Conservation (phyloP, 768 basidiomycete genomes). For the Trametes cinnabarina region DNA sequence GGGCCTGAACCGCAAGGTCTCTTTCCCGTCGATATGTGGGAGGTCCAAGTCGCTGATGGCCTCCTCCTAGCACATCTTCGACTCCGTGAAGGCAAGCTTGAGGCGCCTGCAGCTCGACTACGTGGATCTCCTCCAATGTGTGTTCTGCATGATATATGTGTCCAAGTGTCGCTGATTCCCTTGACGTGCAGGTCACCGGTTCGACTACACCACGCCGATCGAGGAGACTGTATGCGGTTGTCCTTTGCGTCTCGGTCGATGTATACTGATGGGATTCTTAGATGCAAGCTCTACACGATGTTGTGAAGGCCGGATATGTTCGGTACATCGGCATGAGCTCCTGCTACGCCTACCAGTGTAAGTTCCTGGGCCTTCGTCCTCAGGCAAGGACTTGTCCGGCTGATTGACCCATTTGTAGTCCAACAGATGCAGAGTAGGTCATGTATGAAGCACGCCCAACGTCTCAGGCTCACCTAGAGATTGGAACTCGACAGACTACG, state of each 20-base stretch:
- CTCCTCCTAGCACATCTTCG: slow-evolving; percentile 14
- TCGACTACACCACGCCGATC: slow-evolving; percentile 42
- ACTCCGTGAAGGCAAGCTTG: slow-evolving; percentile 28
- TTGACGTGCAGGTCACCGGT: slow-evolving; percentile 27
- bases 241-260: neutral
- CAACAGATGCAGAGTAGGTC: slow-evolving; percentile 33
- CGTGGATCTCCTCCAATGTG: slow-evolving; percentile 56
- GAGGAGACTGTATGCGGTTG: slow-evolving; percentile 32
- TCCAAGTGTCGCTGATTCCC: too few relatives aligned
- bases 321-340: slow-evolving; percentile 42
- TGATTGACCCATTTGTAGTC: slow-evolving; percentile 16
- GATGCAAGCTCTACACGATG: slow-evolving; percentile 48
- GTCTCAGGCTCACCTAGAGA: neutral
- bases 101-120: slow-evolving; percentile 48
- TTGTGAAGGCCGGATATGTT: slow-evolving; percentile 43
- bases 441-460: neutral
- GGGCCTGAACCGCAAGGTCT: slow-evolving; percentile 41
- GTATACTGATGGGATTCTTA: slow-evolving; percentile 3
- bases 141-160: too few relatives aligned
- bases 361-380: neutral
- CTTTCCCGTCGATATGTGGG: neutral
- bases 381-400: neutral
- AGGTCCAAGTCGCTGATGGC: too few relatives aligned
- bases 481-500: slow-evolving; percentile 31
- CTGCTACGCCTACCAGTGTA: slow-evolving; percentile 37